phyloP scores from a whole-genome alignment of 768 basidiomycete species.

The Termitomyces sp. region DNA sequence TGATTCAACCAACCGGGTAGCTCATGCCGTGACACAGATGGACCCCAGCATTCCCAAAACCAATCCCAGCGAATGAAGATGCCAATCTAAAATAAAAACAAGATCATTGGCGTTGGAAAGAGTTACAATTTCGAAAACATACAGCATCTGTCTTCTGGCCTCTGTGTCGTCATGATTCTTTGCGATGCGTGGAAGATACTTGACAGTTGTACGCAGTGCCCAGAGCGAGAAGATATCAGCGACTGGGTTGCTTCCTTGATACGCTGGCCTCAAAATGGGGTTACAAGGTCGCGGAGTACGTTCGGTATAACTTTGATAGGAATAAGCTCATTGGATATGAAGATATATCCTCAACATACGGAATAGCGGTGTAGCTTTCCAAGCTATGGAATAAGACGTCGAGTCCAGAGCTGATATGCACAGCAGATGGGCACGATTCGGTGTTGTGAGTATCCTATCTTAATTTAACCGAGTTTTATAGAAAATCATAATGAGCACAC shows the following conservation, averaged over 20 bases:
- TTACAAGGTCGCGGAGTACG: slow-evolving; percentile 87
- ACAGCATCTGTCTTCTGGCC: slow-evolving; percentile 92
- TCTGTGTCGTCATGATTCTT: slow-evolving; percentile 76
- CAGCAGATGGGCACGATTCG: slow-evolving; percentile 83
- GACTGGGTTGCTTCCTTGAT: slow-evolving; percentile 91
- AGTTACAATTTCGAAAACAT: slow-evolving; percentile 6
- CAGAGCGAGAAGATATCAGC: slow-evolving; percentile 95
- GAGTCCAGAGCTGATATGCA: slow-evolving; percentile 92
- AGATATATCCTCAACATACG: slow-evolving; percentile 50
- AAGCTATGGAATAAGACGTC: slow-evolving; percentile 96
- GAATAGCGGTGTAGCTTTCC: slow-evolving; percentile 93
- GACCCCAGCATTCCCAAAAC: slow-evolving; percentile 92
- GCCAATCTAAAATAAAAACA: slow-evolving; percentile 55
- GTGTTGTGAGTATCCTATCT: slow-evolving; percentile 82
- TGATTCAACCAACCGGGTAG: slow-evolving; percentile 60
- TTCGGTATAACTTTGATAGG: slow-evolving; percentile 71
- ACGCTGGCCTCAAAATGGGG: slow-evolving; percentile 87
- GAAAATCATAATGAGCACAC: slow-evolving; percentile 12
- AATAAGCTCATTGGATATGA: slow-evolving; percentile 6
- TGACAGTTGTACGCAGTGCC: slow-evolving; percentile 87
- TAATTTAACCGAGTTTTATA: not conserved
- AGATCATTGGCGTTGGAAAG: not conserved
- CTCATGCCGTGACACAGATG: slow-evolving; percentile 90
- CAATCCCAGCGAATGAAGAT: slow-evolving; percentile 92
- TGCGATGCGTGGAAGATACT: slow-evolving; percentile 84